Base-by-base conservation (phyloP, 2,329 filamentous ascomycete species). In the Penicillium brevicompactum region DNA sequence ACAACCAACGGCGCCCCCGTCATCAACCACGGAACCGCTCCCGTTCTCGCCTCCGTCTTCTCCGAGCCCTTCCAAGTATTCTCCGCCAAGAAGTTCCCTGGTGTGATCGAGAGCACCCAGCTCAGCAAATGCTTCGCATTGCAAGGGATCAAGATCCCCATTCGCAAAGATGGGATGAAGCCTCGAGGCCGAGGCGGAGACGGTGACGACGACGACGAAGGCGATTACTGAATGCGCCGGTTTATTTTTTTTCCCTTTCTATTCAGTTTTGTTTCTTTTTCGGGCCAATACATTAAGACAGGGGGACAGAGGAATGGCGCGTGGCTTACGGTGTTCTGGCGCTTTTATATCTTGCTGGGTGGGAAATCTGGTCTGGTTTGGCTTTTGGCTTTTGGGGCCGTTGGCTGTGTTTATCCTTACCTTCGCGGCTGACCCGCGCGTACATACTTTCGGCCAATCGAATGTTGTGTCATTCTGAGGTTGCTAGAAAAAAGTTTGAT, bases 51-150 rank as follows among this genome's bases (percentile, higher is more conserved):
- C 1, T 89, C 87, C 8, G 88, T 87, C 65, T 97, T 93, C 75
- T 95, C 90, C 46, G 89, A 96, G 4, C 83, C 87, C 2, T 97
- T 99, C 79, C 90, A 91, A 51, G 94, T 99, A 30, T 97, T 89
- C 76, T 96, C 91, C 2, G 94, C 94, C 46, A 99, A 99, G 82
- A 97, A 97, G 69, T 99, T 99, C 74, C 94, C 94, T 0, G 94
- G 94, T 40, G 94, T 99, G 1, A 96, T 96, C 55, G 93, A 97
- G 72, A 95, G 90, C 73, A 99, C 94, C 0, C 77, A 86, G 4
- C 78, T 97, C 16, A 97, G 92, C 81, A 96, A 95, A 74, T 90
- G 87, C 58, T 97, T 99, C 76, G 93, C 94, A 3, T 82, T 85
- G 1, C 94, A 99, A 69, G 94, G 94, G 22, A 96, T 96, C 76